Evolutionary conservation across 176 grass and related monocot genomes (phyloP), one percentile per base, ranked within the genome.

Genomic region (Chloris gayana): DNA sequence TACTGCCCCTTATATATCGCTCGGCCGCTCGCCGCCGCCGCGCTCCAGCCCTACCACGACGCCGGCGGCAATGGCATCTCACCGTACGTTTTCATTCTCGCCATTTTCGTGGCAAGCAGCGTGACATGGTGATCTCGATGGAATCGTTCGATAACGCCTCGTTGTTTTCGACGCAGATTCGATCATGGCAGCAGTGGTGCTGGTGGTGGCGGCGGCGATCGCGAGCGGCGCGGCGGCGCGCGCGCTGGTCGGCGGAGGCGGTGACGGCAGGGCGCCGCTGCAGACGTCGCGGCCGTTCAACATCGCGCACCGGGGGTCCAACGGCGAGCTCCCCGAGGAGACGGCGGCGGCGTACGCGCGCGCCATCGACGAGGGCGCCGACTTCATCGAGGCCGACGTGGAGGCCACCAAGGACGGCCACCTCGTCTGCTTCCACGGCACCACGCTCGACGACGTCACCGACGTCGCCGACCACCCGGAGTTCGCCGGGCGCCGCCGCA

Each of bases 331-430:
- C 29, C 88, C 83, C 14, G 83, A 89, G 83, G 83, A 89, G 83
- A 78, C 83, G 57, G 87, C 83, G 66, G 87, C 39, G 57, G 87
- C 87, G 46, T 89, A 82, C 83, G 46, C 37, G 78, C 71, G 80
- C 64, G 89, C 85, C 30, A 80, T 91, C 57, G 89, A 91, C 35
- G 89, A 91, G 64, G 80, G 89, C 59, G 80, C 80, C 32, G 84
- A 91, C 70, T 91, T 91, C 89, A 84, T 91, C 75, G 89, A 91
- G 76, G 22, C 70, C 17, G 80, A 91, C 83, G 38, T 90, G 62
- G 34, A 68, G 70, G 84, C 84, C 18, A 91, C 84, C 74, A 81
- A 67, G 69, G 89, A 87, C 81, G 80, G 85, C 2, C 75, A 91
- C 57, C 89, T 91, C 63, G 76, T 87, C 51, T 91, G 88, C 84